Conservation (phyloP, 169 alveolate species). For the Eimeria praecox region DNA sequence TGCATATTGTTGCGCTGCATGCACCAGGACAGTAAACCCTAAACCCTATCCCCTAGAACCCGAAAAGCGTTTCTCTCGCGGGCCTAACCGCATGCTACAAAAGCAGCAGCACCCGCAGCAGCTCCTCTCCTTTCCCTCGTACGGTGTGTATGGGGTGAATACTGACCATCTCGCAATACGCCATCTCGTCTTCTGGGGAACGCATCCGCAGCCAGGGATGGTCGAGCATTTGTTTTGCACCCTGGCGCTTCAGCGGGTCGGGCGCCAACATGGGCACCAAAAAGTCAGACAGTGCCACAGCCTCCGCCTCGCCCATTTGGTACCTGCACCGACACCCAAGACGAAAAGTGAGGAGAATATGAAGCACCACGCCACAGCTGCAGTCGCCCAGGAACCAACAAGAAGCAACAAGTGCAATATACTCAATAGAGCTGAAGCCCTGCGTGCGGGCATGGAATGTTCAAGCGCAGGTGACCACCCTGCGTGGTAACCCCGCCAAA, state of each 20-base stretch:
- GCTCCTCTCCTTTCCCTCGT: not conserved
- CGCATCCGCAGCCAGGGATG: slow-evolving; percentile 95
- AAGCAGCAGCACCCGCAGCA: not conserved
- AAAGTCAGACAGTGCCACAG: slow-evolving; percentile 80
- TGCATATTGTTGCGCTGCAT: slow-evolving; percentile 80
- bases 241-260: slow-evolving; percentile 94
- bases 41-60: not conserved
- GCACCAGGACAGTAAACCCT: not conserved
- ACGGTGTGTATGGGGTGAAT: not conserved
- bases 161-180: slow-evolving; percentile 79
- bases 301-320: slow-evolving; percentile 76
- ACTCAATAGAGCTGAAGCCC: not conserved
- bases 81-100: no score
- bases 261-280: slow-evolving; percentile 85
- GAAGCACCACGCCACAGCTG: not conserved
- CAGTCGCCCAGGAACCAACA: not conserved
- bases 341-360: not conserved
- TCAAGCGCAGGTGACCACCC: not conserved
- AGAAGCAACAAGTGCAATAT: not conserved
- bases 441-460: not conserved
- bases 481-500: not conserved
- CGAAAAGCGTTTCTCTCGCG: no score
- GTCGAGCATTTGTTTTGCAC: slow-evolving; percentile 93
- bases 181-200: slow-evolving; percentile 74
- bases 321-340: slow-evolving; percentile 39